Base-by-base conservation (phyloP, 176 grass and related monocot species). In the Paspalum vaginatum region DNA sequence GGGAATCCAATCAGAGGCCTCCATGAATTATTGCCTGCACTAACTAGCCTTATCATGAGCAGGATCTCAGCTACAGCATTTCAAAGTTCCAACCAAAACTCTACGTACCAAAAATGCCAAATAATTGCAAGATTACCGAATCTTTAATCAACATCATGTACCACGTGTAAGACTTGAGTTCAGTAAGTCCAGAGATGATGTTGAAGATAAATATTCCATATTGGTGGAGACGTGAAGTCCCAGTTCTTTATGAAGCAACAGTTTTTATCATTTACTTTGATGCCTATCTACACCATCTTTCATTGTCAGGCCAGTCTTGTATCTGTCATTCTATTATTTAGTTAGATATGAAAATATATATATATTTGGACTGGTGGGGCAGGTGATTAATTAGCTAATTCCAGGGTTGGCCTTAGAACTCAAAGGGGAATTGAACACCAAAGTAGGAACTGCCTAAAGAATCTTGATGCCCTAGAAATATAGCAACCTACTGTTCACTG, bases 141-240 rank as follows among this genome's bases (percentile, higher is more conserved):
- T 59, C 57, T 58, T 85, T 65, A 72, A 65, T 74, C 42, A 84
- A 60, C 75, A 83, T 73, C 74, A 18, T 12, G 51, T 68, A 84
- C 62, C 68, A 76, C 37, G 22, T 78, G 75, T 75, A 86, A 52
- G 38, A 53, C 24, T 78, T 24, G 51, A 86, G 24, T 64, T 72
- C 87, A 78, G 65, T 45, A 58, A 74, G 73, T 74, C 76, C 59
- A 67, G 58, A 60, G 18, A 40, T 55, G 74, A 77, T 61, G 51
- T 52, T 68, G 79, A 67, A 79, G 74, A 85, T 78, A 83, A 82
- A 86, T 86, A 86, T 90, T 86, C 73, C 51, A 74, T 68, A 73
- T 68, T 78, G 65, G 67, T 79, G 74, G 74, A 54, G 73, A 78
- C 51, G 67, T 79, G 74, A 67, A 54, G 73, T 82, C 51, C 46